A percentile compares a stretch with the other conserved stretches of the same genome.
Conservation (phyloP, 176 grass and related monocot genomes). For the Areca catechu region DNA sequence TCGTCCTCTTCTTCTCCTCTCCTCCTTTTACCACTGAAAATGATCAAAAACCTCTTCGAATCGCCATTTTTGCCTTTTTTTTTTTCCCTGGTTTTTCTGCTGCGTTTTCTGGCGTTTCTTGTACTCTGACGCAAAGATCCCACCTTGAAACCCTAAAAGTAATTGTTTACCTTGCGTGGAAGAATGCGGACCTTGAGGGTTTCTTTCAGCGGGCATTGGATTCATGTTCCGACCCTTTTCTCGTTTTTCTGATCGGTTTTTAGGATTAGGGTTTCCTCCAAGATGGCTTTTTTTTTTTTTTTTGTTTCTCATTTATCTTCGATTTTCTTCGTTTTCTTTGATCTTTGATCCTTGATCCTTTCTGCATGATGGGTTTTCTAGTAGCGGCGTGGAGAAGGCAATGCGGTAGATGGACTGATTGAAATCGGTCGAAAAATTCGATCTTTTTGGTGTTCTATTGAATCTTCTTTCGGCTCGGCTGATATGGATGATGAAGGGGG, state of each 20-base stretch:
- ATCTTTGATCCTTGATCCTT: slow-evolving; percentile 4
- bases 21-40: neutral
- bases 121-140: too few relatives aligned
- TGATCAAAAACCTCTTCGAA: neutral
- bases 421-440: slow-evolving; percentile 3
- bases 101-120: too few relatives aligned
- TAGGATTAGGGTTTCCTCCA: slow-evolving; percentile 24
- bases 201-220: slow-evolving; percentile 9
- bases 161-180: too few relatives aligned
- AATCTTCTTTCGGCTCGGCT: neutral
- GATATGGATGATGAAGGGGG: slow-evolving; percentile 69
- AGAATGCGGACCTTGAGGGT: neutral
- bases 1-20: neutral
- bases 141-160: too few relatives aligned
- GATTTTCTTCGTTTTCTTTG: slow-evolving; percentile 9
- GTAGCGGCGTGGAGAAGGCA: slow-evolving; percentile 17
- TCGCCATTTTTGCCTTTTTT: slow-evolving; percentile 18
- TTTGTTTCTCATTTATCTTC: neutral
- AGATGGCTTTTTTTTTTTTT: slow-evolving; percentile 13
- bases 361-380: slow-evolving; percentile 15
- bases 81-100: too few relatives aligned
- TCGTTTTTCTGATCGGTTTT: slow-evolving; percentile 12
- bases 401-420: slow-evolving; percentile 29
- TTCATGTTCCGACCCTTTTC: slow-evolving; percentile 1
- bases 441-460: slow-evolving; percentile 1